Conservation (phyloP, 2,329 filamentous ascomycete genomes). For the Bipolaris oryzae region DNA sequence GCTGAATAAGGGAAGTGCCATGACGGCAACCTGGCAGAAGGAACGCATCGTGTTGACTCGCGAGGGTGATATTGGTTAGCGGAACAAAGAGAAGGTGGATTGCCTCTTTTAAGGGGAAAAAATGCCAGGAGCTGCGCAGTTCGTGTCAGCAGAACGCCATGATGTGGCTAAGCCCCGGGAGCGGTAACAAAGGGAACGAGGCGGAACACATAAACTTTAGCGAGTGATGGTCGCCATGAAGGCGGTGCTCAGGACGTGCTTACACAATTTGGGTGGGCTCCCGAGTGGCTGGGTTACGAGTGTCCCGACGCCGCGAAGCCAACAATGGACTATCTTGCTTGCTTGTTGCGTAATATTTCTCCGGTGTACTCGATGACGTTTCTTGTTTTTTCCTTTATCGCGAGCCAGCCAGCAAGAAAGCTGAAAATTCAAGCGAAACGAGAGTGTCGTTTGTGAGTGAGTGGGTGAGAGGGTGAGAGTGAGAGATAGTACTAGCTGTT, state of each 20-base stretch:
- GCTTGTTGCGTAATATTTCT: not conserved
- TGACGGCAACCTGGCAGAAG: constrained; percentile 35
- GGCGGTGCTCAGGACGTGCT: not conserved
- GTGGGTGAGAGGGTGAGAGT: not conserved
- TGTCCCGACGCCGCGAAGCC: not conserved
- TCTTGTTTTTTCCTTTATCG: not conserved
- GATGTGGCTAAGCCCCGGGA: constrained; percentile 6
- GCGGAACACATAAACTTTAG: constrained; percentile 10
- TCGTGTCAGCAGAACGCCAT: constrained; percentile 28
- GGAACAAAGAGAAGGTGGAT: constrained; percentile 10
- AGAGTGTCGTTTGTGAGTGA: not conserved
- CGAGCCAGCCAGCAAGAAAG: not conserved
- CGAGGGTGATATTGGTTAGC: not conserved
- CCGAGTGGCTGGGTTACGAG: constrained; percentile 12
- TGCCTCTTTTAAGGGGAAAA: constrained; percentile 9
- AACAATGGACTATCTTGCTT: not conserved
- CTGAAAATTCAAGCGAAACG: not conserved
- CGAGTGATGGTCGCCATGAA: constrained; percentile 2
- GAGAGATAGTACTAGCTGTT: not conserved
- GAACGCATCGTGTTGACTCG: constrained; percentile 37
- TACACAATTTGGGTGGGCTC: not conserved
- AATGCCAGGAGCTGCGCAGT: constrained; percentile 19
- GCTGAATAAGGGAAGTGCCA: constrained; percentile 42
- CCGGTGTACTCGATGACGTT: not conserved
- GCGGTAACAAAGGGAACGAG: constrained; percentile 10